phyloP scores from a whole-genome alignment of 345 rosid species.

The Angophora floribunda region DNA sequence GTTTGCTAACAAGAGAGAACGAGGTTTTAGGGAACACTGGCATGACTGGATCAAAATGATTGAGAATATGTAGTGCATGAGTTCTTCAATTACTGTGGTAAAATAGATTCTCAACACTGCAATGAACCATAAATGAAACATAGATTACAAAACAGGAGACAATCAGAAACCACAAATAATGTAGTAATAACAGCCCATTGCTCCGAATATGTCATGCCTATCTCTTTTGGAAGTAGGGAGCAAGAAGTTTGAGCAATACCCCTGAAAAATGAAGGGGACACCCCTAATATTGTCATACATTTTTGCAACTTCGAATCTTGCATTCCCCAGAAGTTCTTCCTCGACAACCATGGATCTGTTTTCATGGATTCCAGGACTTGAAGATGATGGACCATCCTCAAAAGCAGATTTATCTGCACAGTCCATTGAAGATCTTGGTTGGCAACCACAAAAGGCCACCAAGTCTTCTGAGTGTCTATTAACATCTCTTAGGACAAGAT shows the following conservation, averaged over 20 bases:
- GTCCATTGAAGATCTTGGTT: slow-evolving; percentile 17
- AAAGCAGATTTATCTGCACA: slow-evolving; percentile 5
- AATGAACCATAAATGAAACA: neutral
- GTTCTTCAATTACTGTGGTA: neutral
- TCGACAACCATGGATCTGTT: slow-evolving; percentile 3
- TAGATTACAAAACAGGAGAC: neutral
- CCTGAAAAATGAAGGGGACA: slow-evolving; percentile 28
- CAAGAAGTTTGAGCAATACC: slow-evolving; percentile 20
- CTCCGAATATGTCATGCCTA: neutral
- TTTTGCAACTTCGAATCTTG: slow-evolving; percentile 3
- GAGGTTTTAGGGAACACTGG: neutral
- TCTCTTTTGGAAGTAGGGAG: neutral
- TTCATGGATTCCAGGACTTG: slow-evolving; percentile 7
- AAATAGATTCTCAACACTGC: neutral
- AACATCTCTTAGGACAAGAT: slow-evolving; percentile 38
- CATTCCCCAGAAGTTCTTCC: slow-evolving; percentile 25
- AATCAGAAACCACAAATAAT: neutral
- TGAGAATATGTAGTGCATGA: neutral
- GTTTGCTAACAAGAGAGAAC: neutral
- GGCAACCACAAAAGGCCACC: neutral
- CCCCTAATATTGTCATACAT: slow-evolving; percentile 10
- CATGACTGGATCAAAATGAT: neutral
- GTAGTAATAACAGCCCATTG: neutral
- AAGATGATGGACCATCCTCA: slow-evolving; percentile 19
- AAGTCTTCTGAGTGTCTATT: slow-evolving; percentile 15